Evolutionary conservation across 768 basidiomycete genomes (phyloP), one percentile per base, ranked within the genome.

Genomic region (Pleurotus giganteus): DNA sequence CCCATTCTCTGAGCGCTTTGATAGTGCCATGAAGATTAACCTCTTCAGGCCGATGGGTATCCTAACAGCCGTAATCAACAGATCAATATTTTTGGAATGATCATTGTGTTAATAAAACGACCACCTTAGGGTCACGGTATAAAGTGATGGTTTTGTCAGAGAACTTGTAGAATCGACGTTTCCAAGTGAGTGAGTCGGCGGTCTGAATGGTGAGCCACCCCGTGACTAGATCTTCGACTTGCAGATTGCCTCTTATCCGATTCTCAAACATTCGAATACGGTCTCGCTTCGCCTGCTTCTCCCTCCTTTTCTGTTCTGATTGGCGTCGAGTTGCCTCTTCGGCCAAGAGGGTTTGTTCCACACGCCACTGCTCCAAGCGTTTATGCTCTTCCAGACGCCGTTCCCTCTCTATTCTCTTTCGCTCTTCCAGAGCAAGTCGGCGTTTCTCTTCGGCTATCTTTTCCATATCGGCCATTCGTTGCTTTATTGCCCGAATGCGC

Each of bases 121-220:
- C 50, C 55, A 82, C 86, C 68, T 80, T 75, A 29, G 74, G 75
- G 63, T 72, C 81, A 37, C 75, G 74, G 61, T 78, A 83, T 37
- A 88, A 71, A 49, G 74, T 72, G 28, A 82, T 58, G 5, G 69
- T 69, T 21, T 71, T 73, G 13, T 74, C 76, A 50, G 76, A 68
- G 44, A 87, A 78, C 65, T 76, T 80, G 67, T 78, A 86, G 60
- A 79, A 87, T n/a, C 85, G 72, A 55, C 86, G 74, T 60, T 82
- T 83, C 86, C 86, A 88, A 0, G 75, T 69, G 52, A 83, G 66
- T 2, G 72, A 74, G 12, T 81, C 79, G 26, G 71, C 70, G 2
- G 77, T 76, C 62, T 86, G 85, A 47, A 86, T 70, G 1, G 84
- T 84, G 2, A 85, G 77, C 83, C 84, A 86, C 0, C 85, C 86